A percentile compares a stretch with the other conserved stretches of the same genome.
Evolutionary conservation across 306 rosid species (phyloP).

Genomic region (Ceratonia siliqua): DNA sequence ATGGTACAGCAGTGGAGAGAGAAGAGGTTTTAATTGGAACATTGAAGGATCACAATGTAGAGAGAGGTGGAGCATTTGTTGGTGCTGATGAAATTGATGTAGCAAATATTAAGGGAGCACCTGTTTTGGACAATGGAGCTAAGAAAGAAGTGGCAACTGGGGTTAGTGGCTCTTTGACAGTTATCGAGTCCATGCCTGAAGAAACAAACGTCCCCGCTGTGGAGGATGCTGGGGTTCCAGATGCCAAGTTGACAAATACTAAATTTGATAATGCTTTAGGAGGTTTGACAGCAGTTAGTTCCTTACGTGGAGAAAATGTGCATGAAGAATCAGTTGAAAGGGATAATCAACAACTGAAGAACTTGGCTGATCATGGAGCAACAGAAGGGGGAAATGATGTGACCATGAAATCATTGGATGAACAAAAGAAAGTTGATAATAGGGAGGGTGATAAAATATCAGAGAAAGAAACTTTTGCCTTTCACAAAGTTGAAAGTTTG

Average conservation of each 20-base stretch:
- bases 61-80: neutral
- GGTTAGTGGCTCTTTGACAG: conserved; percentile 26
- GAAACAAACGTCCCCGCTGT: conserved; percentile 22
- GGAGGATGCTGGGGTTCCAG: conserved; percentile 28
- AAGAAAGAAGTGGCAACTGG: conserved; percentile 22
- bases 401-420: conserved; percentile 39
- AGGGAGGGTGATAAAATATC: conserved; percentile 30
- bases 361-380: conserved; percentile 28
- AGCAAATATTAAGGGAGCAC: neutral
- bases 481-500: conserved; percentile 4
- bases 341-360: conserved; percentile 34
- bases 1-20: conserved; percentile 32
- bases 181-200: conserved; percentile 12
- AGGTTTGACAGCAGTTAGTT: conserved; percentile 34
- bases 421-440: conserved; percentile 30
- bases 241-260: conserved; percentile 26
- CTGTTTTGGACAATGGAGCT: conserved; percentile 30
- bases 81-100: conserved; percentile 26
- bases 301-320: conserved; percentile 35
- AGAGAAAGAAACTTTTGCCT: conserved; percentile 24
- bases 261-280: conserved; percentile 35
- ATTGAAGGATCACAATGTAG: neutral
- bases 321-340: conserved; percentile 31
- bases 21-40: conserved; percentile 17
- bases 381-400: conserved; percentile 28